Conservation (phyloP, 2,329 filamentous ascomycete species). For the Cordyceps fumosorosea region DNA sequence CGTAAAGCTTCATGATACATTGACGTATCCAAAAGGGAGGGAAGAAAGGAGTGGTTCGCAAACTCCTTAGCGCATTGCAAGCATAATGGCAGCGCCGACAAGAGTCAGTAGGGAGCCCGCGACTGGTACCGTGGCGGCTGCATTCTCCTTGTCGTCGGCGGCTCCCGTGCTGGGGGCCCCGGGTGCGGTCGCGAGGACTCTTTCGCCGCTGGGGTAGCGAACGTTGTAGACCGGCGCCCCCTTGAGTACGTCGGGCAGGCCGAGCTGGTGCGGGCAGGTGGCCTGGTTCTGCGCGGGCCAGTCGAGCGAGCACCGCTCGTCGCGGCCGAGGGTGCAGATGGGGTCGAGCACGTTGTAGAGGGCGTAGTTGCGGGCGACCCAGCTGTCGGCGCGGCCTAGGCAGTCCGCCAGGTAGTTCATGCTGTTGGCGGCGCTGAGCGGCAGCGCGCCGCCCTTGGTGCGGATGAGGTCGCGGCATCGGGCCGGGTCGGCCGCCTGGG, state of each 20-base stretch:
- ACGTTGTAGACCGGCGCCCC: slow-evolving; percentile 40
- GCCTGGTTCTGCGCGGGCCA: slow-evolving; percentile 39
- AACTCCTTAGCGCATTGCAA: background rate
- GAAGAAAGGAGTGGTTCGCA: background rate
- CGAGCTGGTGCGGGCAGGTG: slow-evolving; percentile 36
- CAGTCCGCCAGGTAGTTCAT: slow-evolving; percentile 47
- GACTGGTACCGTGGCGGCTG: background rate
- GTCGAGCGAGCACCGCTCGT: slow-evolving; percentile 41
- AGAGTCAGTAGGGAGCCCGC: background rate
- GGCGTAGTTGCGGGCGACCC: slow-evolving; percentile 42
- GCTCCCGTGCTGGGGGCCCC: background rate
- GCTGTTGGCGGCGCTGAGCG: slow-evolving; percentile 43
- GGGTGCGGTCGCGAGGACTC: slow-evolving; percentile 26
- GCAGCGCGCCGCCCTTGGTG: slow-evolving; percentile 32
- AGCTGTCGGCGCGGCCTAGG: slow-evolving; percentile 31
- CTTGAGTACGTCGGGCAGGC: slow-evolving; percentile 28
- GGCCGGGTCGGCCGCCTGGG: slow-evolving; percentile 35
- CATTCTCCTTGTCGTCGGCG: background rate
- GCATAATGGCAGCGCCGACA: background rate
- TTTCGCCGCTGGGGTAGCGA: slow-evolving; percentile 37
- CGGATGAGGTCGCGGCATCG: slow-evolving; percentile 43
- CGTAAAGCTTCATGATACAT: background rate
- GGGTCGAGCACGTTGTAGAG: slow-evolving; percentile 47
- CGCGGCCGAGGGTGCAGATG: slow-evolving; percentile 37
- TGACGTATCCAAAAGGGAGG: background rate